Evolutionary conservation across 345 rosid species (phyloP), one percentile per base, ranked within the genome.

Genomic region (Kandelia obovata): DNA sequence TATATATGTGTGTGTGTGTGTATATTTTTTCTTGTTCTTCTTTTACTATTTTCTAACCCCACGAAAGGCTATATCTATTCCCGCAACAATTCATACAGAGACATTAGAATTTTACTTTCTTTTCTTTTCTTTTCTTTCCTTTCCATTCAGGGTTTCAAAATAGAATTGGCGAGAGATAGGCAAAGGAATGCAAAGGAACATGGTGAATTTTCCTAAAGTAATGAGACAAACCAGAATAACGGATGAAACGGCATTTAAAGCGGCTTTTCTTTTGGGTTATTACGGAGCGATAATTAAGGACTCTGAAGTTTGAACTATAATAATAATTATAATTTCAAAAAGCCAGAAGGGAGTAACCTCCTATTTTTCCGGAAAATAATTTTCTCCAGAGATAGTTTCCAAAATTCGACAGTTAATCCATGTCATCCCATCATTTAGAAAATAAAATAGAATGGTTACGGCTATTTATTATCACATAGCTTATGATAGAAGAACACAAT

Each of bases 181-280:
- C 0, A 3, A 56, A 56, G 30, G 5, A 56, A 9, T 21, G 1
- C 5, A 13, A 35, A 2, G 15, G 46, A 9, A 53, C 17, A n/a
- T 17, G 5, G 6, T 5, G n/a, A 37, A 27, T 63, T 17, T 26
- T 1, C 37, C 28, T 15, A 20, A 16, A 25, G 25, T 49, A 46
- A 56, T 16, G 15, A 23, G 25, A 58, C 55, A 61, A 79, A 81
- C 70, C 69, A 61, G 80, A 74, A 53, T 65, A 69, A 74, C 81
- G 72, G 56, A 62, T 31, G 34, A 69, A 57, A 65, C 70, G 61
- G 81, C 84, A 64, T 71, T 74, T 76, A 67, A 83, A 52, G 70
- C 83, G 87, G 76, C 66, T 62, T 73, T 78, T 71, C 71, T 47
- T 68, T 32, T 72, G 62, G 74, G 60, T 66, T 67, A 64, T 64